phyloP scores from a whole-genome alignment of 169 alveolate species.

The Plasmodium gonderi region DNA sequence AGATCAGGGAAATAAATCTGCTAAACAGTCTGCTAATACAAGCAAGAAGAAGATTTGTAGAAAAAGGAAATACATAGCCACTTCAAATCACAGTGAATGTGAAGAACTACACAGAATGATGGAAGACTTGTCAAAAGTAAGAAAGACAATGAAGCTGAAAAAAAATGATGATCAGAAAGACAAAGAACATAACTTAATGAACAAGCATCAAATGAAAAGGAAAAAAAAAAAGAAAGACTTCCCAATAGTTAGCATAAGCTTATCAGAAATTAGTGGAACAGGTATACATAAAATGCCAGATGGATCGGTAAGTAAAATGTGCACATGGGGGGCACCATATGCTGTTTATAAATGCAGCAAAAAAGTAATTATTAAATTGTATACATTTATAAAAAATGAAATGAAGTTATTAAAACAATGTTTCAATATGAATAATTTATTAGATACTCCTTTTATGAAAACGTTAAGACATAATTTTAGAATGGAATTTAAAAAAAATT shows the following conservation, averaged over 20 bases:
- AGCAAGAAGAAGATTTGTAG: neutral
- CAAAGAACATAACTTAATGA: neutral
- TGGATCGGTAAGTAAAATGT: conserved; percentile 15
- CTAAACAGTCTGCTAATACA: too few relatives aligned
- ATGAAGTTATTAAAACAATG: conserved; percentile 2
- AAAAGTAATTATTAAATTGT: neutral
- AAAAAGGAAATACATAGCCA: too few relatives aligned
- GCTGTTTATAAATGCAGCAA: conserved; percentile 14
- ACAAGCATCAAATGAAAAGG: neutral
- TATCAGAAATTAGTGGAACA: conserved; percentile 29
- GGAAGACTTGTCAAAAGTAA: too few relatives aligned
- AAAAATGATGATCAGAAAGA: neutral
- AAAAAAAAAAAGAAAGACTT: neutral
- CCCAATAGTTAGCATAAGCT: neutral
- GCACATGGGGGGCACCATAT: conserved; percentile 54
- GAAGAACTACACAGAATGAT: too few relatives aligned
- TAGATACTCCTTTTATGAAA: conserved; percentile 23
- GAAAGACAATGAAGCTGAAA: too few relatives aligned
- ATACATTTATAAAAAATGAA: conserved; percentile 6
- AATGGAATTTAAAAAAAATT: neutral
- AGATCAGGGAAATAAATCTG: neutral
- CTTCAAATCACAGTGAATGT: too few relatives aligned
- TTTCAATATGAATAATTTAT: neutral
- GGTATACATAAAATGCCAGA: conserved; percentile 37
- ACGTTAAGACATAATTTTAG: neutral